Evolutionary conservation across 495 filamentous ascomycete genomes (phyloP).

Genomic region (Pseudomonodictys pantanalensis): DNA sequence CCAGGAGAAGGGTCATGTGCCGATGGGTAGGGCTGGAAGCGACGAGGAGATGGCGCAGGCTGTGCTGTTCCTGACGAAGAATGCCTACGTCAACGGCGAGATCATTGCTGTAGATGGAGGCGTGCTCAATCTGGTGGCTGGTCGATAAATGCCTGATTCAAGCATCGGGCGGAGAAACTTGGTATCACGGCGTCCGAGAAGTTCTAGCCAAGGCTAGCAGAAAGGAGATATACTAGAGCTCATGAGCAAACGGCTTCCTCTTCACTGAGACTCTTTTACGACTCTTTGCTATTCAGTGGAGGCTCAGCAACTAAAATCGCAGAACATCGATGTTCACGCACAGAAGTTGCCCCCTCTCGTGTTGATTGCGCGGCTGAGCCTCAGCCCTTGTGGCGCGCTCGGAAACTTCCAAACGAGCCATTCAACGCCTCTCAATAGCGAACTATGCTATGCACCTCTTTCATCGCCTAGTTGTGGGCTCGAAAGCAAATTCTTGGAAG

Average conservation of each 20-base stretch:
- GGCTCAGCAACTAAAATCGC: too few relatives aligned
- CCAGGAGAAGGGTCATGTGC: slow-evolving; percentile 49
- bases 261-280: too few relatives aligned
- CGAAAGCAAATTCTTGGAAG: not conserved
- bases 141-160: slow-evolving; percentile 20
- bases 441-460: not conserved
- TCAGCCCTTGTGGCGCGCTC: not conserved
- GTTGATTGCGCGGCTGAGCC: not conserved
- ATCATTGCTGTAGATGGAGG: slow-evolving; percentile 61
- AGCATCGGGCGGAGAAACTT: too few relatives aligned
- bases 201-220: too few relatives aligned
- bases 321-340: too few relatives aligned
- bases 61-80: slow-evolving; percentile 50
- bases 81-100: slow-evolving; percentile 60
- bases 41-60: slow-evolving; percentile 52
- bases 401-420: not conserved
- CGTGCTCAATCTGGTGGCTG: slow-evolving; percentile 49
- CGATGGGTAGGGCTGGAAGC: slow-evolving; percentile 43
- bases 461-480: not conserved
- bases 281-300: too few relatives aligned
- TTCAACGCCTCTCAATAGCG: not conserved
- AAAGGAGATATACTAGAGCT: too few relatives aligned
- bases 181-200: too few relatives aligned
- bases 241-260: too few relatives aligned
- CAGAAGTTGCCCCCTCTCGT: too few relatives aligned